Percentiles rank a stretch among this genome's conserved stretches.
These are phyloP conservation scores for Allomyces arbusculus DNA, from an alignment of 192 early-diverging fungal species.

Conservation along the genomic window DNA sequence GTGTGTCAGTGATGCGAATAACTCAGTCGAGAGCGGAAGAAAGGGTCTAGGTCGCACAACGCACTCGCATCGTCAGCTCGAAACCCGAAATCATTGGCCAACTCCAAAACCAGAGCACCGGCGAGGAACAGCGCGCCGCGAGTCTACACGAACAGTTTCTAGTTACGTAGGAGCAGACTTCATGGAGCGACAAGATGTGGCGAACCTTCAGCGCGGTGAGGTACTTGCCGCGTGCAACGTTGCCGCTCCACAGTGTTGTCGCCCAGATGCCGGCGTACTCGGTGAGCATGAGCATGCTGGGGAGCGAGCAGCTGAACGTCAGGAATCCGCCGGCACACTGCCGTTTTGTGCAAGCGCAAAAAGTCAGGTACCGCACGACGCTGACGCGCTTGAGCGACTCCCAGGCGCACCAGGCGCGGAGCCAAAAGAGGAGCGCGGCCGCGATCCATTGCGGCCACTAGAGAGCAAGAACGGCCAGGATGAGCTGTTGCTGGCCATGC, in stretches of 20 bases:
- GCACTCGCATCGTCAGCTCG: no score
- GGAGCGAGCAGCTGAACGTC: no score
- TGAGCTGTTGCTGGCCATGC: background rate
- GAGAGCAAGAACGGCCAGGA: background rate
- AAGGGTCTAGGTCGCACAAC: no score
- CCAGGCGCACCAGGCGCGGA: background rate
- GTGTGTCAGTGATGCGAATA: no score
- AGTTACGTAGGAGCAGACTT: background rate
- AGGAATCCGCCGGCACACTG: no score
- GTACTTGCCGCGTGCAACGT: no score
- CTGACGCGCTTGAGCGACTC: background rate
- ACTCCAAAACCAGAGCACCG: background rate
- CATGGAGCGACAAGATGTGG: background rate
- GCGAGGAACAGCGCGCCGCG: background rate
- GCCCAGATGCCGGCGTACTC: background rate
- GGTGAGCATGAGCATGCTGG: background rate
- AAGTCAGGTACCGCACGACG: background rate
- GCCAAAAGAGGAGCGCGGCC: background rate
- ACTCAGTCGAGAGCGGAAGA: no score
- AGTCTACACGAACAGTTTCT: background rate
- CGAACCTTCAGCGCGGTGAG: no score
- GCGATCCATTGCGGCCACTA: background rate
- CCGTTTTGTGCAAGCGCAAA: no score
- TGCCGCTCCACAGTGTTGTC: no score
- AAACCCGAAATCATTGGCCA: no score